phyloP scores from a whole-genome alignment of 176 grass and related monocot species.

The Oryza officinalis region DNA sequence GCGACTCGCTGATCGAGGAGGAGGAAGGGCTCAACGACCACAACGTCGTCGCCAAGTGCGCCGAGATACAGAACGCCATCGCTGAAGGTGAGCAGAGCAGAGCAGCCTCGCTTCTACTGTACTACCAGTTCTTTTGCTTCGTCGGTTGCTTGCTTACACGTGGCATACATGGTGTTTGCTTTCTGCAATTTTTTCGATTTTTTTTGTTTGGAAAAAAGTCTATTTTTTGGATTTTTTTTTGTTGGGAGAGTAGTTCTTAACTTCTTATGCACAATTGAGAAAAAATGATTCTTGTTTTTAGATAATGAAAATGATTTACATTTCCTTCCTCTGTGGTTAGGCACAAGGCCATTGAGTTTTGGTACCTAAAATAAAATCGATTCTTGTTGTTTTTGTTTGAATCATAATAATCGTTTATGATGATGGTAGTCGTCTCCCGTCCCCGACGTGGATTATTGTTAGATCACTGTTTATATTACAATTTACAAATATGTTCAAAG shows the following conservation, averaged over 20 bases:
- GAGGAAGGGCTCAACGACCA: constrained; percentile 64
- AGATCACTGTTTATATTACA: not conserved
- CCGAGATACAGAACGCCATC: constrained; percentile 60
- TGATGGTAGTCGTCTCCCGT: not conserved
- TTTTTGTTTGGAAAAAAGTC: too few species aligned
- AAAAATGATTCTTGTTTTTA: too few species aligned
- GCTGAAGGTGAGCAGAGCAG: constrained; percentile 32
- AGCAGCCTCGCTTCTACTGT: too few species aligned
- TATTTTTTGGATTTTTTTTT: not conserved
- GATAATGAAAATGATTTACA: too few species aligned
- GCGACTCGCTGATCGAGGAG: constrained; percentile 57
- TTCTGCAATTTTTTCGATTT: not conserved
- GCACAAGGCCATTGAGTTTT: too few species aligned
- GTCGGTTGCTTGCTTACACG: not conserved
- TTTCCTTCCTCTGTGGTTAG: too few species aligned
- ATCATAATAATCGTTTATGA: not conserved
- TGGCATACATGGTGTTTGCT: not conserved
- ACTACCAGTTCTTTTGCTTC: not conserved
- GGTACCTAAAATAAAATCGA: too few species aligned
- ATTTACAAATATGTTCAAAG: not conserved
- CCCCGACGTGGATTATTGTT: not conserved
- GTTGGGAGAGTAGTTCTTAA: too few species aligned
- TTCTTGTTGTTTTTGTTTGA: not conserved
- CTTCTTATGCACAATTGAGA: not conserved
- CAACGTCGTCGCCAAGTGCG: constrained; percentile 46